These are phyloP conservation scores for Kodamaea jinghongensis DNA, from an alignment of 805 yeast species.

Conservation along the genomic window DNA sequence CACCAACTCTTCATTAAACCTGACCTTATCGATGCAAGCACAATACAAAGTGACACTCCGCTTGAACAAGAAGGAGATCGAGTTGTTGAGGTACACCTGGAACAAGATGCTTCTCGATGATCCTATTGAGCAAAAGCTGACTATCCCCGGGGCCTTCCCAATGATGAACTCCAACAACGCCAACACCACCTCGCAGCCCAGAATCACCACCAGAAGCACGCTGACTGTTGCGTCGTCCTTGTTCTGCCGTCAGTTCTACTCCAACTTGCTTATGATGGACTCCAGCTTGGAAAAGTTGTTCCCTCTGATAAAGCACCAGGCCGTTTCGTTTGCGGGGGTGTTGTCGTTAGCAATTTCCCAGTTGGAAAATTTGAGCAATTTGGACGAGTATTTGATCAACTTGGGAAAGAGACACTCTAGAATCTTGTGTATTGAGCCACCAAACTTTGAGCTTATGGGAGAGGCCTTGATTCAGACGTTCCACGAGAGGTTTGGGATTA, in stretches of 20 bases:
- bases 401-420: constrained; percentile 76
- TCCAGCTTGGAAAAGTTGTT: constrained; percentile 61
- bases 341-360: constrained; percentile 63
- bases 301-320: constrained; percentile 77
- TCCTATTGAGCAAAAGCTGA: constrained; percentile 18
- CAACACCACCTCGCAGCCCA: not conserved
- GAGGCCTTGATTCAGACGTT: constrained; percentile 67
- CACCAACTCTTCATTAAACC: constrained; percentile 13
- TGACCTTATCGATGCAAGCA: constrained; percentile 14
- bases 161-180: not conserved
- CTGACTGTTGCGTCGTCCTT: constrained; percentile 37
- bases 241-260: constrained; percentile 75
- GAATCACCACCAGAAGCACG: constrained; percentile 4
- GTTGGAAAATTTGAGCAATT: constrained; percentile 53
- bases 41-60: constrained; percentile 18
- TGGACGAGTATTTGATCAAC: constrained; percentile 59
- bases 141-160: constrained; percentile 41
- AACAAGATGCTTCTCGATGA: constrained; percentile 37
- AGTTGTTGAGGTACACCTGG: constrained; percentile 48
- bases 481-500: constrained; percentile 54
- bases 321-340: constrained; percentile 77
- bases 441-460: constrained; percentile 70
- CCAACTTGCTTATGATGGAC: constrained; percentile 60
- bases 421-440: constrained; percentile 68
- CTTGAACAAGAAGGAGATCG: constrained; percentile 38